A percentile compares a stretch with the other conserved stretches of the same genome.
These are phyloP conservation scores for Solanum megistacrolobum DNA, from an alignment of 257 asterid genomes.

Conservation along the genomic window DNA sequence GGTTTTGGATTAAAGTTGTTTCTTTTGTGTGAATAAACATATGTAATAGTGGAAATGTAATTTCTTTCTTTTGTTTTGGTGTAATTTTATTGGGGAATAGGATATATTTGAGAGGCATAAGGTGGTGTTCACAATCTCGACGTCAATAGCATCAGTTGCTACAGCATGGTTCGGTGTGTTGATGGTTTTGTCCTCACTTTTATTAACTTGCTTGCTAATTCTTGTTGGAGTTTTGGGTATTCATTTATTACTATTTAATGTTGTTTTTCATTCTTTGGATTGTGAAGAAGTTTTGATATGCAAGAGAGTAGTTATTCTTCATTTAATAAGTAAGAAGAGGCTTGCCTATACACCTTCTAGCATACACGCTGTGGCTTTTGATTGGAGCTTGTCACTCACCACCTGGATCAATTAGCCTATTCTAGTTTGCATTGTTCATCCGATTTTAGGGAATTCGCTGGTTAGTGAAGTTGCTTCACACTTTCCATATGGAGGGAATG, in stretches of 20 bases:
- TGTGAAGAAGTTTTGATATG: neutral
- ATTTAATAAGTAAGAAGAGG: neutral
- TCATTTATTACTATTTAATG: neutral
- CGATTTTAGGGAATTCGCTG: neutral
- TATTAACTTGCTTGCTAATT: neutral
- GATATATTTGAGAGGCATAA: slow-evolving; percentile 83
- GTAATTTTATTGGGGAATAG: slow-evolving; percentile 24
- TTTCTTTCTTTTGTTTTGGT: neutral
- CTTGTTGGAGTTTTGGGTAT: neutral
- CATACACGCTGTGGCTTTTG: neutral
- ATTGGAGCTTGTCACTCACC: neutral
- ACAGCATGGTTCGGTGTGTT: slow-evolving; percentile 78
- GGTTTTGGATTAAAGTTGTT: neutral
- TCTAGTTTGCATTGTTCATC: neutral
- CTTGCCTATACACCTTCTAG: neutral
- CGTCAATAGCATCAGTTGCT: slow-evolving; percentile 78
- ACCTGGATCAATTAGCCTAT: neutral
- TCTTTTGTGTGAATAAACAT: neutral
- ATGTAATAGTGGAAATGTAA: neutral
- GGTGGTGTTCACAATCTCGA: slow-evolving; percentile 70
- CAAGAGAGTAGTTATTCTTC: neutral
- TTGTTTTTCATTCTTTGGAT: neutral
- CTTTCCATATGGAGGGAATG: neutral
- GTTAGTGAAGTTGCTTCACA: neutral
- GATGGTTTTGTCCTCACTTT: neutral